Base-by-base conservation (phyloP, 2,329 filamentous ascomycete genomes). In the Pseudopithomyces maydicus region DNA sequence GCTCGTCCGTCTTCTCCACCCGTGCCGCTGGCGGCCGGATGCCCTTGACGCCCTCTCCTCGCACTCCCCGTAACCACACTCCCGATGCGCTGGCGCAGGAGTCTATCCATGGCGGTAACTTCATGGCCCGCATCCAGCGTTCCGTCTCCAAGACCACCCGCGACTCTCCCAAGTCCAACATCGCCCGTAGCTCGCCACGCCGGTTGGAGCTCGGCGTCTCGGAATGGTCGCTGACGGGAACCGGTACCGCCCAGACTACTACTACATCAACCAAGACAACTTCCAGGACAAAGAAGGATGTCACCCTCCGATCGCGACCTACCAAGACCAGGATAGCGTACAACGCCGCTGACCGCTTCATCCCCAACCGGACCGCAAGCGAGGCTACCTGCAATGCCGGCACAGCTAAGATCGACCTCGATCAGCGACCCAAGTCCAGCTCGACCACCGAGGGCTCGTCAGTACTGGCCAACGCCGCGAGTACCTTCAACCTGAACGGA, bases 101-200 rank as follows among this genome's bases (percentile, higher is more conserved):
- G 80, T 92, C 92, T 7, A 88, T 92, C 58, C 95, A 81, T 69
- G 75, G 77, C 76, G 87, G 89, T 60, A 90, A 92, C 78, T 82
- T 96, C 56, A 86, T 91, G 63, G 84, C 90, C 58, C 89, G 92
- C 73, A 90, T 97, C 72, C 84, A 90, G 61, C 90, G 90, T 71
- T 88, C 84, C 56, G 78, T 82, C 58, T 84, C 87, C 60, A 89
- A 88, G 80, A 80, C 83, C 39, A 81, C 85, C 39, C 89, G 90
- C 49, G 90, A 95, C 74, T 97, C 94, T 2, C 92, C 93, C 74
- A 98, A 98, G 83, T 97, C 93, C 57, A 98, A 97, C 83, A 97
- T 97, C 76, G 91, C 90, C 65, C 87, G 88, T 55, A 84, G 88
- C 56, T 93, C 91, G 42, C 93, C 94, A 19, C 90, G 91, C 70